Evolutionary conservation across 352 stramenopile genomes (phyloP), one percentile per base, ranked within the genome.

Genomic region (Vaucheria bursata): DNA sequence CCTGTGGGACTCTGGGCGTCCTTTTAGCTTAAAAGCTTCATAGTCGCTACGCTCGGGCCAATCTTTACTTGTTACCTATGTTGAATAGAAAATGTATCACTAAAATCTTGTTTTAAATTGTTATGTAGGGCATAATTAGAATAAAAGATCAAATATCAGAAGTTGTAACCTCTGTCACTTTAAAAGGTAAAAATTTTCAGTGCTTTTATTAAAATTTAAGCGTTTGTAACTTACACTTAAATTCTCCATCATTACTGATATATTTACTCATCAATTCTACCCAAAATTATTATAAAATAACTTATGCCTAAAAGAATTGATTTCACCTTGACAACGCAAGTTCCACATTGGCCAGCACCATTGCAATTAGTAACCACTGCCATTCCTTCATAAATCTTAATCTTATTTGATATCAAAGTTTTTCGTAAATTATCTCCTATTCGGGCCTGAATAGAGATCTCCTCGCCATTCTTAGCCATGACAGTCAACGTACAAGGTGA

Each of bases 311-410:
- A n/a, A n/a, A n/a, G n/a, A 50, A 5, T 50, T 50, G 39, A 37
- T 8, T 6, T 40, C 1, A 81, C 52, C 34, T 75, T 35, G 1
- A 84, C 77, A 12, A 39, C 80, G 67, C 80, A 85, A 0, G 77
- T 83, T 31, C 80, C 80, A 74, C 80, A 85, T 77, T 85, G 80
- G 0, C 80, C 80, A 0, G 50, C 80, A 25, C 80, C 80, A 39
- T 84, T 85, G 77, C 80, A 85, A 73, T 85, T 85, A 6, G 77
- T 85, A 49, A 85, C 67, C 53, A 67, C 73, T 39, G 50, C 78
- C n/a, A 81, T 64, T 36, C 71, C 65, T 32, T 81, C 78, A 65
- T 83, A 83, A 35, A 83, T 65, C 8, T 72, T 38, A 31, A 83
- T 36, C 71, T 83, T 83, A 31, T 33, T 66, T 0, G 49, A 53